A percentile compares a stretch with the other conserved stretches of the same genome.
phyloP scores from a whole-genome alignment of 2,329 filamentous ascomycete genomes.

The Aureobasidium leucospermi region DNA sequence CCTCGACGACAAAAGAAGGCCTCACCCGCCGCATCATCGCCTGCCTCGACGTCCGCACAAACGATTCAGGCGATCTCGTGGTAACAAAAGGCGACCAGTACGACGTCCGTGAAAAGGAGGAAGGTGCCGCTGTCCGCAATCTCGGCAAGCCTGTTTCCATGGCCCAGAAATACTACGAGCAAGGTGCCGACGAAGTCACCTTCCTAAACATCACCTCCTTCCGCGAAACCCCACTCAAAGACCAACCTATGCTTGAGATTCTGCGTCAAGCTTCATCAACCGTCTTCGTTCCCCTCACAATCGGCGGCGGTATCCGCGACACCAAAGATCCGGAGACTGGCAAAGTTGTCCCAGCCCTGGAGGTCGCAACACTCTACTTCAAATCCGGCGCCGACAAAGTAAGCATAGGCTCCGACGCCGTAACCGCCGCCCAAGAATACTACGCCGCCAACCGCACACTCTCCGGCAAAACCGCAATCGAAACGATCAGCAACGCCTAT shows the following conservation, averaged over 20 bases:
- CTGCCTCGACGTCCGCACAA: slow-evolving; percentile 89
- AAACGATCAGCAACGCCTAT: slow-evolving; percentile 88
- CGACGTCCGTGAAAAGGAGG: slow-evolving; percentile 84
- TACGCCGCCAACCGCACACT: slow-evolving; percentile 62
- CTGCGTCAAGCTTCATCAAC: slow-evolving; percentile 77
- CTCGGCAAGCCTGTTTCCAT: slow-evolving; percentile 95
- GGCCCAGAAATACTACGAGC: slow-evolving; percentile 88
- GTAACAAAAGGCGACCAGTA: slow-evolving; percentile 99
- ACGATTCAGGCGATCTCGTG: slow-evolving; percentile 89
- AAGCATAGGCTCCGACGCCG: slow-evolving; percentile 90
- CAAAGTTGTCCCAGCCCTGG: slow-evolving; percentile 75
- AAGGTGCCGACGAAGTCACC: slow-evolving; percentile 92
- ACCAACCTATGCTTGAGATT: slow-evolving; percentile 94
- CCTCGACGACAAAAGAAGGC: slow-evolving; percentile 47
- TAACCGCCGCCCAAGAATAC: slow-evolving; percentile 87
- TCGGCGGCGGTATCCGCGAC: slow-evolving; percentile 92
- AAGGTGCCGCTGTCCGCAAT: slow-evolving; percentile 67
- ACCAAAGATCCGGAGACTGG: slow-evolving; percentile 77
- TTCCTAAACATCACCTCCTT: slow-evolving; percentile 99
- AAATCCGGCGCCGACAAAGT: slow-evolving; percentile 96
- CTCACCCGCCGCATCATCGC: slow-evolving; percentile 92
- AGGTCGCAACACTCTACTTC: slow-evolving; percentile 96
- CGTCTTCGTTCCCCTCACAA: slow-evolving; percentile 91
- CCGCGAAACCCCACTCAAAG: slow-evolving; percentile 85
- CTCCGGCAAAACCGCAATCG: slow-evolving; percentile 80